phyloP scores from a whole-genome alignment of 139 green algal genomes.

The Asterochloris erici region DNA sequence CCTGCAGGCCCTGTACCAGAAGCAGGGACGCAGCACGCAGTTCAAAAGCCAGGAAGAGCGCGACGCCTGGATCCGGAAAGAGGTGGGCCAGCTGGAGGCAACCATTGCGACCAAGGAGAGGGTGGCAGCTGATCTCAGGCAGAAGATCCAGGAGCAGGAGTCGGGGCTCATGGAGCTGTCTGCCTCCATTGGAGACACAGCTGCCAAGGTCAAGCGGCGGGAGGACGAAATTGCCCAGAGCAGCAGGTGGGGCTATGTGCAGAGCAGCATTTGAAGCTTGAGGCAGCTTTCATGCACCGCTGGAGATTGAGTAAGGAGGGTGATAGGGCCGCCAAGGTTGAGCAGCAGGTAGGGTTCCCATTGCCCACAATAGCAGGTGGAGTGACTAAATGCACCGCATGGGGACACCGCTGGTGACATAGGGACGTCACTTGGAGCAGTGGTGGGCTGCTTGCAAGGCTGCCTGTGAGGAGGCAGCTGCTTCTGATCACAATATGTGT shows the following conservation, averaged over 20 bases:
- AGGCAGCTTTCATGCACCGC: no score
- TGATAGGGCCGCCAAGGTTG: no score
- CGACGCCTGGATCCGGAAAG: conserved; percentile 62
- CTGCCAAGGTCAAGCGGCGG: conserved; percentile 22
- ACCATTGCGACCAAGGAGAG: conserved; percentile 17
- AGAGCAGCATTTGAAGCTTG: background rate
- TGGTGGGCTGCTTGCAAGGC: no score
- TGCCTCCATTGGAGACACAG: conserved; percentile 31
- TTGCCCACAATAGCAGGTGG: no score
- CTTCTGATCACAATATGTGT: no score
- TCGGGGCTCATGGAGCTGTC: conserved; percentile 30
- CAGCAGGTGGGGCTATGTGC: background rate
- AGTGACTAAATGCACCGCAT: no score
- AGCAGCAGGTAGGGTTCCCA: no score
- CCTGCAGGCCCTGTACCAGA: conserved; percentile 61
- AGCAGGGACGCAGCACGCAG: conserved; percentile 62
- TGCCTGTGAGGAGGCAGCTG: no score
- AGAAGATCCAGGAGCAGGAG: conserved; percentile 13
- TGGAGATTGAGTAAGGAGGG: no score
- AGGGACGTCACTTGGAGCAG: no score
- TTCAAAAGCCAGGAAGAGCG: conserved; percentile 69
- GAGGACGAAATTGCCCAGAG: conserved; percentile 22
- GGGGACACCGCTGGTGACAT: no score
- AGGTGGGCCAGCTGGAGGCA: conserved; percentile 47
- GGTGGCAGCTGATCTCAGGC: conserved; percentile 15